These are phyloP conservation scores for Chenopodium album DNA, from an alignment of 148 eudicot genomes.

Conservation along the genomic window DNA sequence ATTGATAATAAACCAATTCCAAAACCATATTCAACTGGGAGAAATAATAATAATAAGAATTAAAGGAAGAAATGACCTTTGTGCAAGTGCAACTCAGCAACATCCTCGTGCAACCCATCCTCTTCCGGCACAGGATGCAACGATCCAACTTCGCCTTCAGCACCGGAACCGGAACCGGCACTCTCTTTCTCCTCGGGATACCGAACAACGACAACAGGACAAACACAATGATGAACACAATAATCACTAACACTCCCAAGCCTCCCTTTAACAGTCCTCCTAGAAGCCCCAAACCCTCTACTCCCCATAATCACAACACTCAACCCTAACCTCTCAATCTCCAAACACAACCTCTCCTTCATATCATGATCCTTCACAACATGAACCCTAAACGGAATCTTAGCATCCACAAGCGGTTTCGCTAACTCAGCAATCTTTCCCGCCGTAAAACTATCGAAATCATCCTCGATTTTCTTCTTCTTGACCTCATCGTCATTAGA, in stretches of 20 bases:
- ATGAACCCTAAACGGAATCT: conserved; percentile 44
- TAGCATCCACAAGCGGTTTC: conserved; percentile 41
- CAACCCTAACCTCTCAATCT: conserved; percentile 62
- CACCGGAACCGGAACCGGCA: neutral
- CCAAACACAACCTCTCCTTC: conserved; percentile 65
- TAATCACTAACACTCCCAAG: conserved; percentile 77
- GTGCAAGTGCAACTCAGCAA: conserved; percentile 8
- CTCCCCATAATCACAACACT: conserved; percentile 67
- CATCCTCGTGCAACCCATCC: conserved; percentile 21
- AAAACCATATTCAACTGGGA: too few species aligned
- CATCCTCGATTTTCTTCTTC: conserved; percentile 43
- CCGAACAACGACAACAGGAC: conserved; percentile 69
- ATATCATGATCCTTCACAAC: conserved; percentile 62
- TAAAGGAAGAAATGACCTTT: conserved; percentile 13
- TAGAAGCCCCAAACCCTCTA: conserved; percentile 56
- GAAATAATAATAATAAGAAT: neutral
- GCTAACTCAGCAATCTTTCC: conserved; percentile 44
- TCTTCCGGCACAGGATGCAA: conserved; percentile 37
- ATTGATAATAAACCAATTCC: too few species aligned
- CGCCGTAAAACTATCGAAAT: conserved; percentile 45
- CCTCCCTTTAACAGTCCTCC: conserved; percentile 33
- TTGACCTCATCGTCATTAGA: neutral
- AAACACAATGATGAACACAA: conserved; percentile 64
- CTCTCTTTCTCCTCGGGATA: conserved; percentile 30
- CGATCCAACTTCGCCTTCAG: conserved; percentile 11